phyloP scores from a whole-genome alignment of 164 flowering plant genomes.

The Chimonanthus praecox region DNA sequence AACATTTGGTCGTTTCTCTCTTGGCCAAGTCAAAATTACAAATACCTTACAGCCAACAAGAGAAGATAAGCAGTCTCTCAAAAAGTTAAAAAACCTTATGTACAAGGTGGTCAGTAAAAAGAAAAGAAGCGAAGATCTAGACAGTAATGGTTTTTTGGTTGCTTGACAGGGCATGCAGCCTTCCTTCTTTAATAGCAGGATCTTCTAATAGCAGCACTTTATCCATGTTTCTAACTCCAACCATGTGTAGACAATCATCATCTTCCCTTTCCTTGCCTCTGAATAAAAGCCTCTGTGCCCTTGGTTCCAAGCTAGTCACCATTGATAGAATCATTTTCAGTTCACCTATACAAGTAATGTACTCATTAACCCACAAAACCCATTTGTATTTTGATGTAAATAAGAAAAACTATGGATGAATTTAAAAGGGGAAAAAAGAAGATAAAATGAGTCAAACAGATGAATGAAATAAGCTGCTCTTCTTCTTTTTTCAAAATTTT shows the following conservation, averaged over 20 bases:
- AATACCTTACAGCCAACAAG: not conserved
- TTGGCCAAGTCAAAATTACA: not conserved
- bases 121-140: not conserved
- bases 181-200: conserved; percentile 67
- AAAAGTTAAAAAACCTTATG: not conserved
- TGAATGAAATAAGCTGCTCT: too few species aligned
- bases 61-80: not conserved
- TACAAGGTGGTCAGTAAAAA: not conserved
- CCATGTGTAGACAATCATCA: conserved; percentile 75
- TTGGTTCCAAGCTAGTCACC: conserved; percentile 60
- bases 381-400: not conserved
- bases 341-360: conserved; percentile 39
- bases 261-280: conserved; percentile 88
- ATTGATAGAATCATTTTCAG: conserved; percentile 61
- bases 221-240: conserved; percentile 76
- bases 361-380: not conserved
- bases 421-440: not conserved
- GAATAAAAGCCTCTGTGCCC: conserved; percentile 70
- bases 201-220: conserved; percentile 67
- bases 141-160: conserved; percentile 30
- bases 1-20: not conserved
- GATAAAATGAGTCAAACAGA: too few species aligned
- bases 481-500: not conserved
- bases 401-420: not conserved
- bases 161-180: conserved; percentile 17